Conservation (phyloP, 306 rosid genomes). For the Lathyrus sativus region DNA sequence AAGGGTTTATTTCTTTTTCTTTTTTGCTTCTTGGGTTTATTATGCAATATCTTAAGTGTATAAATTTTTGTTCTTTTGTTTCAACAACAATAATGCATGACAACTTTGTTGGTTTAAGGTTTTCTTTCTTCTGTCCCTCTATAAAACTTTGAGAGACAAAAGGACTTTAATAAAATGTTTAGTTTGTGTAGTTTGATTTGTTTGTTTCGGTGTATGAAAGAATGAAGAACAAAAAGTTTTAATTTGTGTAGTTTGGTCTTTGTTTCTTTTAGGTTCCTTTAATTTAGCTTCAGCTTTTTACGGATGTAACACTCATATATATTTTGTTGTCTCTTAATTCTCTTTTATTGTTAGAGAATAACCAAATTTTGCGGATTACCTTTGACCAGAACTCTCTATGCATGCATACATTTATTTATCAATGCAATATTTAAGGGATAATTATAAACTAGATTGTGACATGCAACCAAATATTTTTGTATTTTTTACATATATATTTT, state of each 20-base stretch:
- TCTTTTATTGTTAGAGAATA: conserved; percentile 24
- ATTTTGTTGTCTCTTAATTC: conserved; percentile 15
- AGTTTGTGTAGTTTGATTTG: conserved; percentile 5
- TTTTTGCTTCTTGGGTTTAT: not conserved
- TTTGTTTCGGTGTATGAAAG: not conserved
- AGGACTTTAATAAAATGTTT: conserved; percentile 23
- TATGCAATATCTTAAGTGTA: not conserved
- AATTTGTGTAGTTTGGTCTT: conserved; percentile 9
- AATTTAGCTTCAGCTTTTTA: conserved; percentile 34
- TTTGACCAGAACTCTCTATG: conserved; percentile 4
- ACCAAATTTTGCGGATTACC: conserved; percentile 42
- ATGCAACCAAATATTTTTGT: no score
- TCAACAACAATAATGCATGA: conserved; percentile 12
- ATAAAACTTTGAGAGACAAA: conserved; percentile 31
- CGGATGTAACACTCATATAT: conserved; percentile 31
- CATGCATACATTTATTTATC: not conserved
- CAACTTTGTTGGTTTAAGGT: not conserved
- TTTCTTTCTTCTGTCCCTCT: conserved; percentile 35
- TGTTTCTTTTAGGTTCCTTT: conserved; percentile 12
- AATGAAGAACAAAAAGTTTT: conserved; percentile 28
- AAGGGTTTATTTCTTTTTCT: not conserved
- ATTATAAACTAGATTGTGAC: no score
- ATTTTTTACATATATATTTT: no score
- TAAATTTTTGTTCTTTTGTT: conserved; percentile 5
- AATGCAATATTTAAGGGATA: no score